Evolutionary conservation across 164 flowering plant species (phyloP).

Genomic region (Akebia trifoliata): DNA sequence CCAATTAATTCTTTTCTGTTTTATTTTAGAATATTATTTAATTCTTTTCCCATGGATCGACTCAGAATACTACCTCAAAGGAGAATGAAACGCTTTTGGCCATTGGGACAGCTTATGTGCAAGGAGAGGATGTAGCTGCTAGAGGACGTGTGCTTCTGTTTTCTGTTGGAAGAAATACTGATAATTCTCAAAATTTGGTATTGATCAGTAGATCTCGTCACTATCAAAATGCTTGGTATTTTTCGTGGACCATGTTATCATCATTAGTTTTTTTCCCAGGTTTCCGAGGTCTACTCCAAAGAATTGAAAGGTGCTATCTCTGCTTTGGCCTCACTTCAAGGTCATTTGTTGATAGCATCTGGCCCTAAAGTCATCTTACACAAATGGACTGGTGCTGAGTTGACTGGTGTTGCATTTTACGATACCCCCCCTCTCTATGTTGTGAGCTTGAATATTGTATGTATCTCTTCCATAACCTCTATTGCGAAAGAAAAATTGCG

Average conservation of each 20-base stretch:
- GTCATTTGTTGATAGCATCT: conserved; percentile 87
- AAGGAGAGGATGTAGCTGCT: conserved; percentile 98
- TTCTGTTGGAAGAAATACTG: conserved; percentile 59
- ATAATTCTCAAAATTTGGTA: conserved; percentile 69
- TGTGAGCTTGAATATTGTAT: conserved; percentile 94
- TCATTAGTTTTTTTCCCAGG: conserved; percentile 33
- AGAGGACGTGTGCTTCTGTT: conserved; percentile 89
- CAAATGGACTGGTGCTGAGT: conserved; percentile 90
- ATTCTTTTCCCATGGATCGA: not conserved
- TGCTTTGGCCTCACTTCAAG: conserved; percentile 94
- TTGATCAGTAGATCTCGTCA: not conserved
- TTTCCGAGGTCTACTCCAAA: conserved; percentile 88
- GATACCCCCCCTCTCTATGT: conserved; percentile 94
- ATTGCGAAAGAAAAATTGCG: not conserved
- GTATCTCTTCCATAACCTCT: conserved; percentile 20
- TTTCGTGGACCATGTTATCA: not conserved
- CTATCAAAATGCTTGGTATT: not conserved
- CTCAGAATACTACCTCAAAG: conserved; percentile 72
- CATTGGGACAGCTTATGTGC: conserved; percentile 94
- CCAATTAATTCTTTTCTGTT: not conserved
- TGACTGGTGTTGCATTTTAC: conserved; percentile 86
- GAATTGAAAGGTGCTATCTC: conserved; percentile 97
- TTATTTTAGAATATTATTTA: not conserved
- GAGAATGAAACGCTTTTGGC: conserved; percentile 94
- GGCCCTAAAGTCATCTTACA: conserved; percentile 96